Conservation (phyloP, 228 moss, liverwort and hornwort genomes). For the Sphagnum magellanicum region DNA sequence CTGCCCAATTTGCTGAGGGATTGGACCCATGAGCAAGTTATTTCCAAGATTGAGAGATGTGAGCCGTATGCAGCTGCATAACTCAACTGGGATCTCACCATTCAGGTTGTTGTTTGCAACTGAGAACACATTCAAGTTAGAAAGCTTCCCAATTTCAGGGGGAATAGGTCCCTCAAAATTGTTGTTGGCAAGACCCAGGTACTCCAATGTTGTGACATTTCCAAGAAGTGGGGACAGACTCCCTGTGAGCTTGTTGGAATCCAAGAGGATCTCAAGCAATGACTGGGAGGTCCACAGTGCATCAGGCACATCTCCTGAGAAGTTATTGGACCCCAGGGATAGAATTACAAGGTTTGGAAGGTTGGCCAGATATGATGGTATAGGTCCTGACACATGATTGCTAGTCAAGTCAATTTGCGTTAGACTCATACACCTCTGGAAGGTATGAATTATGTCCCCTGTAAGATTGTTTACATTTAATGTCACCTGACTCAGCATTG, state of each 20-base stretch:
- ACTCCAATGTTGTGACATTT: constrained; percentile 15
- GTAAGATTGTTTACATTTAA: constrained; percentile 33
- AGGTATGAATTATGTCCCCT: constrained; percentile 27
- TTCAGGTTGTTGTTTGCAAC: constrained; percentile 35
- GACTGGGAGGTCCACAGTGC: constrained; percentile 30
- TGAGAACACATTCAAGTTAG: constrained; percentile 32
- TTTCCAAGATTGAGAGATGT: constrained; percentile 42
- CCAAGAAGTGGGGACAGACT: constrained; percentile 31
- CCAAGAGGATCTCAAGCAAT: constrained; percentile 34
- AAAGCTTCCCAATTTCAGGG: constrained; percentile 22
- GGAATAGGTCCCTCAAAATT: constrained; percentile 28
- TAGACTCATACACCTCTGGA: constrained; percentile 14
- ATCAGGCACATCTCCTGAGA: constrained; percentile 35
- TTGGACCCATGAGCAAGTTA: constrained; percentile 28
- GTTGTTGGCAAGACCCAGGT: constrained; percentile 30
- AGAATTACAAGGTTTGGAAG: constrained; percentile 38
- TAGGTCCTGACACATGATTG: constrained; percentile 30
- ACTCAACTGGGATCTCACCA: constrained; percentile 29
- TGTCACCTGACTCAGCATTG: constrained; percentile 14
- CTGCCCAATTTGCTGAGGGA: constrained; percentile 34
- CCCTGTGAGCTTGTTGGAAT: constrained; percentile 33
- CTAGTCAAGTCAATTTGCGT: constrained; percentile 34
- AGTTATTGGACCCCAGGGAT: constrained; percentile 28
- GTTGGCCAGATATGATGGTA: constrained; percentile 30
- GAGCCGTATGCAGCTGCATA: constrained; percentile 34